Conservation (phyloP, 2,329 filamentous ascomycete genomes). For the Ascochyta viciae-villosae region DNA sequence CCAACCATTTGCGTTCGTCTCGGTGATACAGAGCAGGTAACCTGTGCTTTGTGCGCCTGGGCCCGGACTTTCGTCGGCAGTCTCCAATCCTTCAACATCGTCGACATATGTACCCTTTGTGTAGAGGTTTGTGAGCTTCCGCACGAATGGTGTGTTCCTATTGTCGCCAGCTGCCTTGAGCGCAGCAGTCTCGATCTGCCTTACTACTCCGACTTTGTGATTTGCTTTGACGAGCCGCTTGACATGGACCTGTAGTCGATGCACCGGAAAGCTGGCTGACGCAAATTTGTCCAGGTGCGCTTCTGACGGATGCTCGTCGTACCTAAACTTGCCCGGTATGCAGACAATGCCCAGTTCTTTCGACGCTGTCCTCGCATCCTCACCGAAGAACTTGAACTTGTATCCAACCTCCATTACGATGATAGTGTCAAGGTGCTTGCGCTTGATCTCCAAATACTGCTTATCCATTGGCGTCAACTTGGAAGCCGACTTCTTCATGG, state of each 20-base stretch:
- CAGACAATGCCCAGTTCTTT: constrained; percentile 95
- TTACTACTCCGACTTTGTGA: constrained; percentile 93
- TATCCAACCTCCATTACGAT: constrained; percentile 96
- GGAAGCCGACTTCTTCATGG: constrained; percentile 73
- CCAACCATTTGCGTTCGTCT: constrained; percentile 77
- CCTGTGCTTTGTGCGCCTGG: constrained; percentile 70
- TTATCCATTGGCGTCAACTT: constrained; percentile 95
- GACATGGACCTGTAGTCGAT: constrained; percentile 89
- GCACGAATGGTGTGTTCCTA: constrained; percentile 86
- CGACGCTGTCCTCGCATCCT: constrained; percentile 87
- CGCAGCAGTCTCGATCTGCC: constrained; percentile 93
- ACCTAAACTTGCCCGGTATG: constrained; percentile 93
- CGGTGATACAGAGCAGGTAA: constrained; percentile 93
- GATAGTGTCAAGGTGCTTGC: constrained; percentile 85
- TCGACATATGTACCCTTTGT: constrained; percentile 98
- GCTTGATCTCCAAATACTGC: constrained; percentile 93
- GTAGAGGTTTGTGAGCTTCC: constrained; percentile 94
- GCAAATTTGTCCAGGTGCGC: constrained; percentile 91
- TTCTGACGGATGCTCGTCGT: constrained; percentile 85
- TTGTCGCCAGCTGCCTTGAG: constrained; percentile 96
- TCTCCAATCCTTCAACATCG: constrained; percentile 81
- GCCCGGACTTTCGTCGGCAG: constrained; percentile 54
- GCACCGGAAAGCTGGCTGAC: constrained; percentile 93
- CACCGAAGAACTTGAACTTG: constrained; percentile 96
- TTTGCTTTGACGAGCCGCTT: constrained; percentile 91